These are phyloP conservation scores for Aureobasidium lini DNA, from an alignment of 2,329 filamentous ascomycete species.

Conservation along the genomic window DNA sequence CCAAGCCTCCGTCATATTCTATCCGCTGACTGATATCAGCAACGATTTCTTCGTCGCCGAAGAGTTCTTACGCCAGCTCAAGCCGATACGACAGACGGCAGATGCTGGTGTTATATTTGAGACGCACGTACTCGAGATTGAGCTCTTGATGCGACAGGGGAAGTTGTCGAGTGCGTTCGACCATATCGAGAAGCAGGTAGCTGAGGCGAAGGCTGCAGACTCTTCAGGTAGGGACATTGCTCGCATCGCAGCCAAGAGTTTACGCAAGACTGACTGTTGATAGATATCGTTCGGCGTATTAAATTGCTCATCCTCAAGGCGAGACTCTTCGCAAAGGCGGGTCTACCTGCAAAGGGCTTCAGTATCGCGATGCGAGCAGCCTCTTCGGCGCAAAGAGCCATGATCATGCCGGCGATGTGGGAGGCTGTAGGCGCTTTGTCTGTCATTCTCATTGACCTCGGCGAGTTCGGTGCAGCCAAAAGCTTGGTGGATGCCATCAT, in stretches of 20 bases:
- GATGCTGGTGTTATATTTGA: conserved; percentile 55
- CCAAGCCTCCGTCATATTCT: neutral
- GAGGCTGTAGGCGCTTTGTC: conserved; percentile 60
- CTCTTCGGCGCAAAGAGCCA: conserved; percentile 62
- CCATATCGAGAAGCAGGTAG: conserved; percentile 46
- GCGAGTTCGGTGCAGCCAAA: conserved; percentile 61
- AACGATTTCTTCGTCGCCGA: conserved; percentile 51
- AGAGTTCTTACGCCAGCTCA: conserved; percentile 51
- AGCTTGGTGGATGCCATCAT: conserved; percentile 61
- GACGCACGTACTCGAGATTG: conserved; percentile 52
- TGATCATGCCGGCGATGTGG: conserved; percentile 64
- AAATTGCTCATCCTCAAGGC: conserved; percentile 67
- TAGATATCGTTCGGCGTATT: conserved; percentile 61
- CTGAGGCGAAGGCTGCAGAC: conserved; percentile 45
- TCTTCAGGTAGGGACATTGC: conserved; percentile 2
- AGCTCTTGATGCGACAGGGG: conserved; percentile 48
- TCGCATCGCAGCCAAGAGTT: neutral
- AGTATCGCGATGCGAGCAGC: conserved; percentile 69
- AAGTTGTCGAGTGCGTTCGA: conserved; percentile 48
- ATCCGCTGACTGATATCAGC: conserved; percentile 26
- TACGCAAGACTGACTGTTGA: conserved; percentile 18
- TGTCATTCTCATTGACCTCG: conserved; percentile 60
- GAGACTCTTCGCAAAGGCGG: conserved; percentile 58
- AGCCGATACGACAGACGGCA: conserved; percentile 31
- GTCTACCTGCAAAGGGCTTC: conserved; percentile 66